A percentile compares a stretch with the other conserved stretches of the same genome.
Evolutionary conservation across 306 rosid species (phyloP).

Genomic region (Acacia crassicarpa): DNA sequence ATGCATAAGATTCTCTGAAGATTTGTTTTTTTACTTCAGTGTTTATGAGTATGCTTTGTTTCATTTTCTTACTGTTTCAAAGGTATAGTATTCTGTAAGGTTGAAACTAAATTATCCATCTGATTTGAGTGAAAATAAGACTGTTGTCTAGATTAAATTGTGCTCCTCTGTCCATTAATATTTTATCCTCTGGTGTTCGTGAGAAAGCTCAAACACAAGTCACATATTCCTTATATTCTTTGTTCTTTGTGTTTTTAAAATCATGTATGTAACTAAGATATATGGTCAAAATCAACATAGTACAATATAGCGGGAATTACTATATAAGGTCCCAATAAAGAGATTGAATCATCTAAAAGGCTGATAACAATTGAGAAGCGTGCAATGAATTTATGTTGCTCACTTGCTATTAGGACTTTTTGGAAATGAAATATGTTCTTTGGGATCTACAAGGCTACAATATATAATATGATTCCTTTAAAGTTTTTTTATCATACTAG

Average conservation of each 20-base stretch:
- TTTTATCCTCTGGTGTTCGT: neutral
- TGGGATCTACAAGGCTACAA: too few relatives aligned
- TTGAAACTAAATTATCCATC: neutral
- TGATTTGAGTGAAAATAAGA: neutral
- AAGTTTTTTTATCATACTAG: neutral
- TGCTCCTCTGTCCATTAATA: conserved; percentile 11
- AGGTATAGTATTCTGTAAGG: neutral
- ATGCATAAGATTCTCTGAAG: neutral
- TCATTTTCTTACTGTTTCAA: neutral
- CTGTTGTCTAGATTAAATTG: neutral
- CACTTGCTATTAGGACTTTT: accelerated
- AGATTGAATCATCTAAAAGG: too few relatives aligned
- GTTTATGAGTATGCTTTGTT: neutral
- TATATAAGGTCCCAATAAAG: too few relatives aligned
- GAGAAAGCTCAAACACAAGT: neutral
- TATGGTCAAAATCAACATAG: neutral
- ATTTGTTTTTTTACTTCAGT: neutral
- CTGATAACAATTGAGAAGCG: too few relatives aligned
- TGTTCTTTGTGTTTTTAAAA: neutral
- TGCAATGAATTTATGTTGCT: too few relatives aligned
- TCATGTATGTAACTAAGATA: neutral
- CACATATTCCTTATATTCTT: neutral
- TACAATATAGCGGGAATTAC: too few relatives aligned
- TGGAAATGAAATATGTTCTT: too few relatives aligned
- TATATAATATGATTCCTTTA: too few relatives aligned